A percentile compares a stretch with the other conserved stretches of the same genome.
Conservation (phyloP, 495 filamentous ascomycete genomes). For the Aspergillus steynii region DNA sequence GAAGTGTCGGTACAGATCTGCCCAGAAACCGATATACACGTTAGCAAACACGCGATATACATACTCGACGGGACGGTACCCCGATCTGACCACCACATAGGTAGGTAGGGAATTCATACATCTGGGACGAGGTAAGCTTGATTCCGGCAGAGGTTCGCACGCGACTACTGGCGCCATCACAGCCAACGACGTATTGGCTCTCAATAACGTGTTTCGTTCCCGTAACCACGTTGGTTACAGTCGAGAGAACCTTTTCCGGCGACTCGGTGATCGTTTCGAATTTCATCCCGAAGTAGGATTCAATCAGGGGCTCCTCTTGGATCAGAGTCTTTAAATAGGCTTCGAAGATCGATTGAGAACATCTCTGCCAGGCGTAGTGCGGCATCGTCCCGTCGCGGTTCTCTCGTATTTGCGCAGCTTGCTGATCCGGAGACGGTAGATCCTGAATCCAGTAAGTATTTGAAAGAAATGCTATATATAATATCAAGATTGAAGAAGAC, state of each 20-base stretch:
- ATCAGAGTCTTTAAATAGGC: conserved; percentile 16
- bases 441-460: neutral
- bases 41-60: too few species aligned
- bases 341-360: conserved; percentile 20
- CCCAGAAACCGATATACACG: too few species aligned
- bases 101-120: conserved; percentile 6
- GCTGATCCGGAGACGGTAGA: neutral
- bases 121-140: neutral
- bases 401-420: neutral
- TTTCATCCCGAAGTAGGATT: conserved; percentile 8
- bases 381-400: conserved; percentile 1
- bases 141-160: conserved; percentile 6
- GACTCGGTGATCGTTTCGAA: neutral
- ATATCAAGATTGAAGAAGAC: conserved; percentile 1
- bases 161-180: conserved; percentile 21
- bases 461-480: neutral
- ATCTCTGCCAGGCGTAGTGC: conserved; percentile 13
- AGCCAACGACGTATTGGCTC: conserved; percentile 14
- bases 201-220: neutral
- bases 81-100: conserved; percentile 15
- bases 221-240: conserved; percentile 4
- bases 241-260: neutral
- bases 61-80: too few species aligned
- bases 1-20: conserved; percentile 16
- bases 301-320: conserved; percentile 6